phyloP scores from a whole-genome alignment of 2,329 filamentous ascomycete genomes.

The Scedosporium dehoogii region DNA sequence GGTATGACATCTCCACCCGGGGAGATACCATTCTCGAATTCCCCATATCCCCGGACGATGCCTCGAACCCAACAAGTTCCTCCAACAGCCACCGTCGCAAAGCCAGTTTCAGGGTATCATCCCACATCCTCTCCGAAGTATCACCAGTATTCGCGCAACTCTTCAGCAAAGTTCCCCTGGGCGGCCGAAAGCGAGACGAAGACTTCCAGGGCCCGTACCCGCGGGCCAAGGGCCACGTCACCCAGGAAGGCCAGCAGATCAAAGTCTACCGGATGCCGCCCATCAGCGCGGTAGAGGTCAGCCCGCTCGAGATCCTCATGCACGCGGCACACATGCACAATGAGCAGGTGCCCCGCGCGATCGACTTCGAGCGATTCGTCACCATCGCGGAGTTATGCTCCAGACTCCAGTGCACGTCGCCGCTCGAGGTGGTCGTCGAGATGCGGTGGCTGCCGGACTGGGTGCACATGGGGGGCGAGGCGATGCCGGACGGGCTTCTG shows the following conservation, averaged over 20 bases:
- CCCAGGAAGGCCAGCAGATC: constrained; percentile 30
- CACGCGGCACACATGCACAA: constrained; percentile 42
- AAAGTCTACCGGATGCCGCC: constrained; percentile 44
- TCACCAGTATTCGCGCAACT: constrained; percentile 42
- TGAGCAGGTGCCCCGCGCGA: constrained; percentile 32
- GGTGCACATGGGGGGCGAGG: constrained; percentile 36
- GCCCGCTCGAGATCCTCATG: constrained; percentile 34
- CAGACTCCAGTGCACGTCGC: constrained; percentile 40
- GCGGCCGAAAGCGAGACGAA: constrained; percentile 8
- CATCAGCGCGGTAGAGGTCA: constrained; percentile 30
- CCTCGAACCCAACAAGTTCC: neutral
- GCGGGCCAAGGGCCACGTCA: constrained; percentile 9
- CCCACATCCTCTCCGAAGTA: constrained; percentile 37
- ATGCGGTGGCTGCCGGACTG: constrained; percentile 42
- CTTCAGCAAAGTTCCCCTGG: constrained; percentile 24
- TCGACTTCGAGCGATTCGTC: constrained; percentile 39
- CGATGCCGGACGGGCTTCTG: constrained; percentile 38
- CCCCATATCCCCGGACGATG: constrained; percentile 21
- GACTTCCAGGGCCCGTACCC: constrained; percentile 1
- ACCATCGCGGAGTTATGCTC: constrained; percentile 40
- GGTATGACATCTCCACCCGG: constrained; percentile 30
- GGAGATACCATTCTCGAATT: constrained; percentile 45
- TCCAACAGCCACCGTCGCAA: neutral
- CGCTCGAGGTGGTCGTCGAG: constrained; percentile 39
- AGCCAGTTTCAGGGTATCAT: constrained; percentile 36